Evolutionary conservation across 495 filamentous ascomycete species (phyloP).

Genomic region (Endocarpon pusillum): DNA sequence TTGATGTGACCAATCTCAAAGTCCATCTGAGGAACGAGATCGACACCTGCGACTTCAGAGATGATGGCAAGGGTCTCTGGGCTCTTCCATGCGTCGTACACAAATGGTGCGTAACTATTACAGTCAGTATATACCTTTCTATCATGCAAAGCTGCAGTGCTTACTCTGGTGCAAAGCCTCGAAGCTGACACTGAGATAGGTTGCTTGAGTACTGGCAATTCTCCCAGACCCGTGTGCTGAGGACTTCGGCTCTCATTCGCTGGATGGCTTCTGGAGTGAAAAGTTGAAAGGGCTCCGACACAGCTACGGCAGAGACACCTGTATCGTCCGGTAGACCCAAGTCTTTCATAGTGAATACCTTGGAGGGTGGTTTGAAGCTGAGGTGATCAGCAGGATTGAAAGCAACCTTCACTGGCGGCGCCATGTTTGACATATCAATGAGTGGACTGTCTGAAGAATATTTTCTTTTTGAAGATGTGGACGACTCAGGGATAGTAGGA

Average conservation of each 20-base stretch:
- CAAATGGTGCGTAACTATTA: conserved; percentile 42
- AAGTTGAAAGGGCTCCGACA: conserved; percentile 57
- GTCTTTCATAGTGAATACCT: conserved; percentile 42
- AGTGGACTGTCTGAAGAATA: conserved; percentile 2
- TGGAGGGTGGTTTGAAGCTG: conserved; percentile 30
- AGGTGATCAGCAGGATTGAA: conserved; percentile 41
- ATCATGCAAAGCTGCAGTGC: conserved; percentile 8
- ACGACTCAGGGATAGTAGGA: too few relatives aligned
- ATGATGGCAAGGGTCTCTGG: conserved; percentile 46
- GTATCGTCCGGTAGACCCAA: conserved; percentile 34
- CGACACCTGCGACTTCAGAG: conserved; percentile 58
- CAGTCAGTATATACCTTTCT: conserved; percentile 6
- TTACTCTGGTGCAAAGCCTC: conserved; percentile 54
- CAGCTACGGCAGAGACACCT: conserved; percentile 48
- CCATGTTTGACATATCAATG: conserved; percentile 7
- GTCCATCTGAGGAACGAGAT: conserved; percentile 52
- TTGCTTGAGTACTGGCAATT: conserved; percentile 49
- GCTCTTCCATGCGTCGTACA: conserved; percentile 53
- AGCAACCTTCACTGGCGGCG: conserved; percentile 5
- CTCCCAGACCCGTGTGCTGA: conserved; percentile 42
- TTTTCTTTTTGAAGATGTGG: too few relatives aligned
- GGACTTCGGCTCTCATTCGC: conserved; percentile 48
- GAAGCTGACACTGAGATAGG: conserved; percentile 45
- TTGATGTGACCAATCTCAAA: conserved; percentile 63
- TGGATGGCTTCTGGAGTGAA: conserved; percentile 49